Evolutionary conservation across 2,329 filamentous ascomycete genomes (phyloP).

Genomic region (Aspergillus hiratsukae): DNA sequence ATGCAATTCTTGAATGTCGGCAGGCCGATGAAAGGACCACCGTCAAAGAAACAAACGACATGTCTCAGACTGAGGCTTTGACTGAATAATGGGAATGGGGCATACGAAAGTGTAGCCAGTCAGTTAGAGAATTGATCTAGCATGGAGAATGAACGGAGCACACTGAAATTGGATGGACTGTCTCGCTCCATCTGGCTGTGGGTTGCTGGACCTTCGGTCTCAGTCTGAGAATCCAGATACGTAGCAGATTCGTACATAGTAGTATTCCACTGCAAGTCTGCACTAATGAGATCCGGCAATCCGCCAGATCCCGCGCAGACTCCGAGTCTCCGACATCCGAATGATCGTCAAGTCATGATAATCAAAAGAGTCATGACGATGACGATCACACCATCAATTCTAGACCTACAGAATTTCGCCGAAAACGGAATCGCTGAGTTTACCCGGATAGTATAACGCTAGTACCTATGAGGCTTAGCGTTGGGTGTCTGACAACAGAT

Average conservation of each 20-base stretch:
- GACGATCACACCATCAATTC: background rate
- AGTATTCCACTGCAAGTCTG: background rate
- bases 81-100: background rate
- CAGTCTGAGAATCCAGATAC: conserved; percentile 1
- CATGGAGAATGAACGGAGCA: conserved; percentile 10
- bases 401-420: background rate
- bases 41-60: background rate
- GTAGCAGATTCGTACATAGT: background rate
- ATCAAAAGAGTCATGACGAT: background rate
- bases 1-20: background rate
- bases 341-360: background rate
- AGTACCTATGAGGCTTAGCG: background rate
- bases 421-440: conserved; percentile 2
- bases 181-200: background rate
- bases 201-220: background rate
- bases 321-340: background rate
- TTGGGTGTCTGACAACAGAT: background rate
- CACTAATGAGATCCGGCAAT: background rate
- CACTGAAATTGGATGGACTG: conserved; percentile 8
- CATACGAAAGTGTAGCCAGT: background rate
- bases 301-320: background rate
- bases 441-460: background rate
- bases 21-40: background rate
- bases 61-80: background rate
- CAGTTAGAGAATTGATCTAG: background rate